Percentiles rank a stretch among this genome's conserved stretches.
phyloP scores from a whole-genome alignment of 306 rosid genomes.

The Castanea crenata region DNA sequence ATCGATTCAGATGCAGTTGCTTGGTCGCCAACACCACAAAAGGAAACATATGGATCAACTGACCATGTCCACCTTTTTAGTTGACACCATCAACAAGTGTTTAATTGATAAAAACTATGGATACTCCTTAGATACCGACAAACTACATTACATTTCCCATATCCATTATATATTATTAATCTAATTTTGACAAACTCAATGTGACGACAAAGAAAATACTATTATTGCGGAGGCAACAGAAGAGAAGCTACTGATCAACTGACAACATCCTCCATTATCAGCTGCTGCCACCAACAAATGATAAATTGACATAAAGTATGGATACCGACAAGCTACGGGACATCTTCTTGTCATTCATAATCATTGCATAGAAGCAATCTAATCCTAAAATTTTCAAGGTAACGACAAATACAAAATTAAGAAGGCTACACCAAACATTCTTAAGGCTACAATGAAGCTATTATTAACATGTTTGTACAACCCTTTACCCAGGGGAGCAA shows the following conservation, averaged over 20 bases:
- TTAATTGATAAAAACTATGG: not conserved
- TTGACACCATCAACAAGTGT: not conserved
- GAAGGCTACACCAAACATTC: not conserved
- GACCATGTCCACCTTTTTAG: not conserved
- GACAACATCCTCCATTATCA: not conserved
- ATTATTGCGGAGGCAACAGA: not conserved
- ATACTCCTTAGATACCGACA: not conserved
- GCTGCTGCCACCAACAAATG: not conserved
- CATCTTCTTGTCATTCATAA: not conserved
- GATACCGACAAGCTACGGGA: not conserved
- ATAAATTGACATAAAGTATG: not conserved
- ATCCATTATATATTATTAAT: not conserved
- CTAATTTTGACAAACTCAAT: not conserved
- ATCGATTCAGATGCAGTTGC: not conserved
- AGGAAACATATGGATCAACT: not conserved
- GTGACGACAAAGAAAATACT: not conserved
- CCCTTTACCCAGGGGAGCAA: not conserved
- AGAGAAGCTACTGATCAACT: not conserved
- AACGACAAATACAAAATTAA: constrained; percentile 5
- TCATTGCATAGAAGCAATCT: constrained; percentile 3
- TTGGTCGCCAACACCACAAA: not conserved
- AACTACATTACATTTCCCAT: not conserved
- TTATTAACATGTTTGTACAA: not conserved
- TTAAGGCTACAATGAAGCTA: not conserved
- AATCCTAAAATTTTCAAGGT: not conserved